A percentile compares a stretch with the other conserved stretches of the same genome.
These are phyloP conservation scores for Glycine tomentella DNA, from an alignment of 306 rosid species.

Conservation along the genomic window DNA sequence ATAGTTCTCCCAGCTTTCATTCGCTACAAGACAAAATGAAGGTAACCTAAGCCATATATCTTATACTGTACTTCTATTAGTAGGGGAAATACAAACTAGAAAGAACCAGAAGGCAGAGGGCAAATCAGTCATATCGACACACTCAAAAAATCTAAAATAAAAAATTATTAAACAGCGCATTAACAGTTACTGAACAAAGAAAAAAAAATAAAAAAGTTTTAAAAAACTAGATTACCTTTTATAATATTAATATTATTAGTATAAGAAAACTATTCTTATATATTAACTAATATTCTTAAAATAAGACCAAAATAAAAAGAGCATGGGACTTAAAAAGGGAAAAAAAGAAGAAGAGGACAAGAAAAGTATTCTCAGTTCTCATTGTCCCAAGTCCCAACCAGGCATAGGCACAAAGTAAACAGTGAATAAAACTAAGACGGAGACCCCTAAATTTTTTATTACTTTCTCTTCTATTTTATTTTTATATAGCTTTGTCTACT, in stretches of 20 bases:
- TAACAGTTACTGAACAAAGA: too few species aligned
- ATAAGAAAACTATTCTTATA: neutral
- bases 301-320: neutral
- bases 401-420: neutral
- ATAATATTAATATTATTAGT: neutral
- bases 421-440: neutral
- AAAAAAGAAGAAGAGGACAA: neutral
- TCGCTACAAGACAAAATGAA: constrained; percentile 34
- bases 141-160: too few species aligned
- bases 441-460: too few species aligned
- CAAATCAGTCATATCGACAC: neutral
- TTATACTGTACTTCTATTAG: too few species aligned
- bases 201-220: too few species aligned
- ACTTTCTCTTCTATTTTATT: too few species aligned
- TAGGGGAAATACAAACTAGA: too few species aligned
- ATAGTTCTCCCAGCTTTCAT: constrained; percentile 10
- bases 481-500: too few species aligned
- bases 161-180: too few species aligned
- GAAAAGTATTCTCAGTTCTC: neutral
- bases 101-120: neutral
- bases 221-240: neutral
- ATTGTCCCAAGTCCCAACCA: neutral
- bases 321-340: too few species aligned
- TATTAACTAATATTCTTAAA: too few species aligned
- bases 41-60: neutral